Base-by-base conservation (phyloP, 116 monocot species). In the Iris pallida region DNA sequence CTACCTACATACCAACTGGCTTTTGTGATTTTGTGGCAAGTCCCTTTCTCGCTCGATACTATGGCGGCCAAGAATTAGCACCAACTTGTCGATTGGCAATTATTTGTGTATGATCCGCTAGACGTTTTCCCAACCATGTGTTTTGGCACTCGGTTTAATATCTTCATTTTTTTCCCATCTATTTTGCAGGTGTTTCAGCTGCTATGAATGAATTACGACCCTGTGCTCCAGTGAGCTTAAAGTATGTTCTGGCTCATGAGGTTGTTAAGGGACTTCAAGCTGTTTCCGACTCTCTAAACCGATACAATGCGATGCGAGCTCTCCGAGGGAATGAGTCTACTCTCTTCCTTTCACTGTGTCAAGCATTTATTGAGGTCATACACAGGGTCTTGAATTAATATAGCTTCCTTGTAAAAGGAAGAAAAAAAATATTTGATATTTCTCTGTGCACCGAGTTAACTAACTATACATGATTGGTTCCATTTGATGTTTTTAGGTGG, bases 191-290 rank as follows among this genome's bases (percentile, higher is more conserved):
- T 70, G 80, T 90, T 17, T 92, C 85, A 47, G 80, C 90, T 4
- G 97, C 97, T 57, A 92, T 97, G 97, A 97, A 97, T 66, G 92
- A 97, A 70, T 73, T 97, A 53, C 77, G 92, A 19, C 97, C 97
- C 5, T 97, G 92, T 68, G 92, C 97, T 12, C 92, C 97, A 3
- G 17, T 92, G 54, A 90, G 85, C 57, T 85, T 92, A 68, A 92
- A 83, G 42, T 48, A 85, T 69, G 55, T 81, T 45, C 71, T 98
- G 43, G 87, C 93, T 40, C 75, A 86, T 57, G 90, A 98, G 68
- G 69, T 98, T 11, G 78, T 90, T 4, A 78, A 79, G 51, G 97
- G 90, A 52, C 62, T 98, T 53, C 83, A 88, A 64, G 80, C 87
- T 57, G 90, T 98, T 76, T 90, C 97, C 12, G 85, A 92, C 11